Evolutionary conservation across 768 basidiomycete species (phyloP).

Genomic region (Udeniomyces megalosporus): DNA sequence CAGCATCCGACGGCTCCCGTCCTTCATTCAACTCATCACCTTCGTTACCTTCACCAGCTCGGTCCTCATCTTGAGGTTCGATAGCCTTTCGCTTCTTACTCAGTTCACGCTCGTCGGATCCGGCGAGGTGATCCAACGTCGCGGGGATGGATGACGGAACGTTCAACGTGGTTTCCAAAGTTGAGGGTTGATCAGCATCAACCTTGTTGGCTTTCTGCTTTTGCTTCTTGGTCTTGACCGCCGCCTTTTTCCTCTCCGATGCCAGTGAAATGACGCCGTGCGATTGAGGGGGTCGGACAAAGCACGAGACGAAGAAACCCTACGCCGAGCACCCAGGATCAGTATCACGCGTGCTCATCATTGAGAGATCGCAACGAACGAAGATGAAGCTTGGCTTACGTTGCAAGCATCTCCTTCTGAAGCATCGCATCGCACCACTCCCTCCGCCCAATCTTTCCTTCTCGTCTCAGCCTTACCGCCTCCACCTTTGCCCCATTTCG

Average conservation of each 20-base stretch:
- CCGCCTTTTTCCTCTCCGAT: neutral
- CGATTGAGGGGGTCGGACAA: conserved; percentile 33
- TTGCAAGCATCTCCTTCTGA: conserved; percentile 61
- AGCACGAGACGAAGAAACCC: conserved; percentile 96
- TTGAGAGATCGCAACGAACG: neutral
- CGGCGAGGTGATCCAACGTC: too few relatives aligned
- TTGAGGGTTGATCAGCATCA: too few relatives aligned
- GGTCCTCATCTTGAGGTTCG: too few relatives aligned
- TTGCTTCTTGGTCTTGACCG: neutral
- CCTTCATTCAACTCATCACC: too few relatives aligned
- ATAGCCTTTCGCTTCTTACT: too few relatives aligned
- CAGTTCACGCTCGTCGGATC: too few relatives aligned
- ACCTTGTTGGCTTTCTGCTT: too few relatives aligned
- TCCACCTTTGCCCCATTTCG: too few relatives aligned
- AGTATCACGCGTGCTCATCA: neutral
- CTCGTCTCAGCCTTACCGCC: conserved; percentile 32
- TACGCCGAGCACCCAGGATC: neutral
- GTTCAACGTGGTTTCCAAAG: too few relatives aligned
- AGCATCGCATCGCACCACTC: conserved; percentile 26
- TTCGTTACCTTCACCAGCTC: too few relatives aligned
- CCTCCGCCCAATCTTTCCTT: neutral
- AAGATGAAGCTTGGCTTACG: neutral
- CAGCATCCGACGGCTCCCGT: too few relatives aligned
- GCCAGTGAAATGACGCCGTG: neutral
- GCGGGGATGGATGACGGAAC: too few relatives aligned